phyloP scores from a whole-genome alignment of 2,329 filamentous ascomycete genomes.

The Endocalyx cinctus region DNA sequence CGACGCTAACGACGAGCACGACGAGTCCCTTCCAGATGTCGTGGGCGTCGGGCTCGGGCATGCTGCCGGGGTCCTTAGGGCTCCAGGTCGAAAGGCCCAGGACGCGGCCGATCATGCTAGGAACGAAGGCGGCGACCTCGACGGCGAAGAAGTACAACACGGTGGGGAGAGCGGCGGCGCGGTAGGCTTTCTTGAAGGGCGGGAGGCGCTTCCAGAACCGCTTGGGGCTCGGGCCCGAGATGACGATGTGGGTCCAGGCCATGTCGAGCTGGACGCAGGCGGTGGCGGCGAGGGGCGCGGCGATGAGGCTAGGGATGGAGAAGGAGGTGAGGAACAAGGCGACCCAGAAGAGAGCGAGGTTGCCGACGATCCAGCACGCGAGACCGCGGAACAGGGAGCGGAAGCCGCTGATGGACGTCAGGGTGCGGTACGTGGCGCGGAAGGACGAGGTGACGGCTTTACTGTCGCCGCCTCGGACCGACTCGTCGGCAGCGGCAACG shows the following conservation, averaged over 20 bases:
- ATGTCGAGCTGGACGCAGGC: slow-evolving; percentile 64
- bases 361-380: slow-evolving; percentile 40
- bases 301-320: slow-evolving; percentile 40
- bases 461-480: slow-evolving; percentile 28
- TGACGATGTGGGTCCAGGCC: slow-evolving; percentile 82
- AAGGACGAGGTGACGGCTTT: slow-evolving; percentile 44
- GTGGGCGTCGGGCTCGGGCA: slow-evolving; percentile 33
- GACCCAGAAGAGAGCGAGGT: slow-evolving; percentile 30
- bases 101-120: slow-evolving; percentile 40
- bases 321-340: slow-evolving; percentile 38
- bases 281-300: slow-evolving; percentile 54
- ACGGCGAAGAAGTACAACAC: slow-evolving; percentile 57
- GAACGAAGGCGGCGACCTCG: slow-evolving; percentile 44
- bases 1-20: slow-evolving; percentile 41
- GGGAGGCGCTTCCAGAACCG: slow-evolving; percentile 68
- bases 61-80: slow-evolving; percentile 29
- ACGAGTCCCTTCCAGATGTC: slow-evolving; percentile 42
- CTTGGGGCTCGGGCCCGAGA: slow-evolving; percentile 61
- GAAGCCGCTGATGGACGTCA: slow-evolving; percentile 61
- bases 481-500: slow-evolving; percentile 31
- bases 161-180: slow-evolving; percentile 65
- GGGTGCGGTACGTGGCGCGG: slow-evolving; percentile 46
- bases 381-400: slow-evolving; percentile 67
- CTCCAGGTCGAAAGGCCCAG: slow-evolving; percentile 42
- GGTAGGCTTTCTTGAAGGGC: slow-evolving; percentile 57